A percentile compares a stretch with the other conserved stretches of the same genome.
These are phyloP conservation scores for Carex myosuroides DNA, from an alignment of 176 grass and related monocot species.

Conservation along the genomic window DNA sequence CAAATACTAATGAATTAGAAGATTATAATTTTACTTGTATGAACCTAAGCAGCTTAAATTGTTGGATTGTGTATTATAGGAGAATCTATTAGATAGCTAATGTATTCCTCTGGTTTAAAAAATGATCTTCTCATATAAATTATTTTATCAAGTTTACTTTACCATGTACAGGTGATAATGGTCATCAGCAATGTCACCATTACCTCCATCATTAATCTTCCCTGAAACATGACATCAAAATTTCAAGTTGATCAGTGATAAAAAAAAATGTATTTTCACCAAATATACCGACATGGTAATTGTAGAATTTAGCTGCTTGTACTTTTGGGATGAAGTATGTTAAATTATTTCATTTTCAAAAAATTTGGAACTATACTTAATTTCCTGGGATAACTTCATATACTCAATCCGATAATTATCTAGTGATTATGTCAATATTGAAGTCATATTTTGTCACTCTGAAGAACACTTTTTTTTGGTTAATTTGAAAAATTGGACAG, in stretches of 20 bases:
- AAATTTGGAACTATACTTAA: background rate
- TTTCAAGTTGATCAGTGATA: background rate
- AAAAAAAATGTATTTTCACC: background rate
- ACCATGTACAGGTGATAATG: slow-evolving; percentile 67
- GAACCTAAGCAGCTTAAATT: background rate
- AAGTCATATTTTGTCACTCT: background rate
- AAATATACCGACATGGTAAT: background rate
- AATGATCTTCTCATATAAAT: background rate
- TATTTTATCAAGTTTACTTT: background rate
- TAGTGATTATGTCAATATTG: background rate
- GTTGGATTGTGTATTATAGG: background rate
- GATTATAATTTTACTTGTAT: background rate
- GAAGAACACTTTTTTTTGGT: background rate
- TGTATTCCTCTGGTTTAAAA: background rate
- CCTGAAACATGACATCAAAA: slow-evolving; percentile 14
- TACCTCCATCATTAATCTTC: slow-evolving; percentile 39
- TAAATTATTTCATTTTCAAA: background rate
- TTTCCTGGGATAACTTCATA: background rate
- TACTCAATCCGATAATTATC: background rate
- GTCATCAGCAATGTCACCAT: slow-evolving; percentile 52
- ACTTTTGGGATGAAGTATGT: background rate
- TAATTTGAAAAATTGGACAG: background rate
- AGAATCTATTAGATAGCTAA: background rate
- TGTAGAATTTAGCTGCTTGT: background rate
- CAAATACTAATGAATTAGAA: background rate